Base-by-base conservation (phyloP, 2,329 filamentous ascomycete species). In the Leptographium lundbergii region DNA sequence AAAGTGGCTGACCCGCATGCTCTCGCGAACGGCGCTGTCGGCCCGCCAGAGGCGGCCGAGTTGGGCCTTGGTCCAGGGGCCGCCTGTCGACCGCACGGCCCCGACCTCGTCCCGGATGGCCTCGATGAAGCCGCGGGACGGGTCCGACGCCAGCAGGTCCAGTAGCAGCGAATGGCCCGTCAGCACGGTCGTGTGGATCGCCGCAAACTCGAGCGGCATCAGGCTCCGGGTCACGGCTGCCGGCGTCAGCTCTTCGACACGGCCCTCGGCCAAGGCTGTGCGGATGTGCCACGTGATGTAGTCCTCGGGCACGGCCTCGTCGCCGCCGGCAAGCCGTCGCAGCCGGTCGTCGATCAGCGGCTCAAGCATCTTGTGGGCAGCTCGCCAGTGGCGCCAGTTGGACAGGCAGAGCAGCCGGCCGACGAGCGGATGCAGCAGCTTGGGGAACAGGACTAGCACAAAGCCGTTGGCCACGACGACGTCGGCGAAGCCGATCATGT, bases 231-330 rank as follows among this genome's bases (percentile, higher is more conserved):
- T 77, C 19, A 84, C 74, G 50, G 73, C 72, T 3, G 70, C 65
- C 0, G 80, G 73, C 27, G 76, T 68, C 25, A 80, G 71, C 59
- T 83, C 78, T 10, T 66, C 64, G 0, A 58, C 3, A 4, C 70
- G 70, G 6, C 70, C 70, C 57, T 82, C 79, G 0, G 70, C 69
- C 39, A 68, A 68, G 19, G 81, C 80, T 27, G 76, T 72, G 19
- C 76, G 73, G 59, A 84, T 80, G 53, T 74, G 71, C 81, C 81
- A 85, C 6, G 77, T 81, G 32, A 84, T 69, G 63, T 78, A 81
- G 68, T 83, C 80, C 54, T 82, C 79, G 0, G 79, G 77, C 7
- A 76, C 72, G 4, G 68, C 64, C 69, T 72, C 76, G 32, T 68
- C 61, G 27, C 74, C 71, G 58, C 72, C 73, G 2, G 68, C 70